Base-by-base conservation (phyloP, 164 flowering plant species). In the Nelumbo lutea region DNA sequence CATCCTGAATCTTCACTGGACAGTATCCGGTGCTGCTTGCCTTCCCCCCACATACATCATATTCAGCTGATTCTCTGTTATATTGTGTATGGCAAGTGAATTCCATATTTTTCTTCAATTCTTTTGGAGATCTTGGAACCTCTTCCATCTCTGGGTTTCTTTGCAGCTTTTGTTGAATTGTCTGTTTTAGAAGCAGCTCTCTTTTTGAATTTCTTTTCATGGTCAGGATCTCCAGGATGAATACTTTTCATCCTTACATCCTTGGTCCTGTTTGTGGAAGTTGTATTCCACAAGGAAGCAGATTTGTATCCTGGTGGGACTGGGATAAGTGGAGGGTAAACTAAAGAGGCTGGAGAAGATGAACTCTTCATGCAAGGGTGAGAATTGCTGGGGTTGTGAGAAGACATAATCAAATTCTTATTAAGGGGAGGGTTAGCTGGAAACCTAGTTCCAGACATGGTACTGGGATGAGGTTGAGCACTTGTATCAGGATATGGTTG, bases 201-300 rank as follows among this genome's bases (percentile, higher is more conserved):
- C 85, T 82, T 87, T 65, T 60, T 84, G n/a, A 72, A 39, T 68
- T 67, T 75, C 59, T 73, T 77, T 3, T 64, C 59, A 72, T 11
- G 61, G 61, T 67, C 71, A 47, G 56, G 64, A 56, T 52, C 76
- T 64, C 71, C 71, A 70, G 69, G 42, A 39, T 43, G 60, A 14
- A 69, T 44, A 64, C 42, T 11, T 46, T 73, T 79, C 50, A 73
- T 66, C 53, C 77, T 79, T 69, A 55, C 14, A 42, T 42, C 73
- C 68, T 68, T 70, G 7, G 13, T 27, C 73, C 60, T 75, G 64
- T 74, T 76, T 66, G 67, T 64, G 52, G 40, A 67, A 68, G 42
- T 71, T 13, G 59, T 46, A 68, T 72, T 72, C 42, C 58, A 40
- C 11, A 76, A 43, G 46, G 72, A 64, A 62, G 68, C 43, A 27